Percentiles rank a stretch among this genome's conserved stretches.
Conservation (phyloP, 2,329 filamentous ascomycete genomes). For the Dactylellina sp. region DNA sequence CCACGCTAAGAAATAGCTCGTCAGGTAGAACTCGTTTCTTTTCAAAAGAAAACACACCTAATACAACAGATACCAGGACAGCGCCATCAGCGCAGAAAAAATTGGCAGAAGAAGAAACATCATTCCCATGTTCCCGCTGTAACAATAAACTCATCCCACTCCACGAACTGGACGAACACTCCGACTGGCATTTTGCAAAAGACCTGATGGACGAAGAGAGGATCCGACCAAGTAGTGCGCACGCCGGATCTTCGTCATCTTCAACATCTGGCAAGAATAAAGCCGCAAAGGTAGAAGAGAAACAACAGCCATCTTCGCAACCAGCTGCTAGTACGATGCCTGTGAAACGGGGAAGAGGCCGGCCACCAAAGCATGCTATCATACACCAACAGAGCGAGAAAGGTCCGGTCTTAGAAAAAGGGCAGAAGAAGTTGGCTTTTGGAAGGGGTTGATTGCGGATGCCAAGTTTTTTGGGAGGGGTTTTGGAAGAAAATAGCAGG, state of each 20-base stretch:
- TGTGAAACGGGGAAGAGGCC: slow-evolving; percentile 53
- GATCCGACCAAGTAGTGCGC: slow-evolving; percentile 64
- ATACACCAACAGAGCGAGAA: slow-evolving; percentile 35
- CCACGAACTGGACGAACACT: slow-evolving; percentile 77
- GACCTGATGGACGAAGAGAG: slow-evolving; percentile 78
- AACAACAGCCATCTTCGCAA: slow-evolving; percentile 55
- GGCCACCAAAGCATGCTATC: slow-evolving; percentile 57
- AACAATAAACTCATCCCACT: slow-evolving; percentile 63
- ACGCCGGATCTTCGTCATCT: slow-evolving; percentile 23
- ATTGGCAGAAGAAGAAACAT: slow-evolving; percentile 69
- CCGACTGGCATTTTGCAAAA: slow-evolving; percentile 94
- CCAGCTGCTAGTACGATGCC: slow-evolving; percentile 55
- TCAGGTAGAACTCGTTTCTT: slow-evolving; percentile 46
- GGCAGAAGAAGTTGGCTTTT: slow-evolving; percentile 73
- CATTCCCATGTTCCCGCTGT: slow-evolving; percentile 69
- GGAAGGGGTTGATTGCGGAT: slow-evolving; percentile 61
- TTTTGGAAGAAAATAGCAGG: background rate
- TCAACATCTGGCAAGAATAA: slow-evolving; percentile 61
- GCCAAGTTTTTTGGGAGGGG: background rate
- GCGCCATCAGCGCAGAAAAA: slow-evolving; percentile 65
- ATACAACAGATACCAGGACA: slow-evolving; percentile 56
- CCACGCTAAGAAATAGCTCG: slow-evolving; percentile 44
- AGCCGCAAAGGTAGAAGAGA: slow-evolving; percentile 62
- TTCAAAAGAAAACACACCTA: slow-evolving; percentile 51
- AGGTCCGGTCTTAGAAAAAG: slow-evolving; percentile 67